Evolutionary conservation across 768 basidiomycete species (phyloP).

Genomic region (Auricularia cornea): DNA sequence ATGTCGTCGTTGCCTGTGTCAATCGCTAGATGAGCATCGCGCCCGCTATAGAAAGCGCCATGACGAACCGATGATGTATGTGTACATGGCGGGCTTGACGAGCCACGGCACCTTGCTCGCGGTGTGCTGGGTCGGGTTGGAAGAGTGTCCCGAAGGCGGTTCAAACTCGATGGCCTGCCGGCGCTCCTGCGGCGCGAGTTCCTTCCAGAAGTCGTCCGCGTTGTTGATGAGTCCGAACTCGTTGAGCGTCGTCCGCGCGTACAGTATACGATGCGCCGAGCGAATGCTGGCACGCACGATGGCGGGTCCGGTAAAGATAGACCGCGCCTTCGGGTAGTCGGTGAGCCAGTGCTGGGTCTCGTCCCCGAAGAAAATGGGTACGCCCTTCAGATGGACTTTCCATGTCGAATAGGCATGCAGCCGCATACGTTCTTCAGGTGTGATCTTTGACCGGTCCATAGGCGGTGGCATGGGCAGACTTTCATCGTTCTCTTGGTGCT

Average conservation of each 20-base stretch:
- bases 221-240: conserved; percentile 50
- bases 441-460: not conserved
- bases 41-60: conserved; percentile 81
- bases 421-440: not conserved
- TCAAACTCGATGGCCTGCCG: not conserved
- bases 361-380: conserved; percentile 53
- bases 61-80: conserved; percentile 69
- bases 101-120: not conserved
- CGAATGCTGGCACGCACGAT: conserved; percentile 60
- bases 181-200: conserved; percentile 1
- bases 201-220: conserved; percentile 37
- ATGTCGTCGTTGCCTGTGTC: conserved; percentile 67
- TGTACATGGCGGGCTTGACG: conserved; percentile 77
- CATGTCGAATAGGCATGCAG: conserved; percentile 54
- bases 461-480: not conserved
- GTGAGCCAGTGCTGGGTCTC: conserved; percentile 57
- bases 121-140: not conserved
- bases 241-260: conserved; percentile 57
- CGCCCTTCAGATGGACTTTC: conserved; percentile 58
- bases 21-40: conserved; percentile 31
- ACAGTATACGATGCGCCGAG: conserved; percentile 65
- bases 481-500: too few species aligned
- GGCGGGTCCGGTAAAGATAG: conserved; percentile 56
- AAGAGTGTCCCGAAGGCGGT: not conserved
- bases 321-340: conserved; percentile 59